Percentiles rank a stretch among this genome's conserved stretches.
These are phyloP conservation scores for Biscutella laevigata DNA, from an alignment of 441 rosid species.

Conservation along the genomic window DNA sequence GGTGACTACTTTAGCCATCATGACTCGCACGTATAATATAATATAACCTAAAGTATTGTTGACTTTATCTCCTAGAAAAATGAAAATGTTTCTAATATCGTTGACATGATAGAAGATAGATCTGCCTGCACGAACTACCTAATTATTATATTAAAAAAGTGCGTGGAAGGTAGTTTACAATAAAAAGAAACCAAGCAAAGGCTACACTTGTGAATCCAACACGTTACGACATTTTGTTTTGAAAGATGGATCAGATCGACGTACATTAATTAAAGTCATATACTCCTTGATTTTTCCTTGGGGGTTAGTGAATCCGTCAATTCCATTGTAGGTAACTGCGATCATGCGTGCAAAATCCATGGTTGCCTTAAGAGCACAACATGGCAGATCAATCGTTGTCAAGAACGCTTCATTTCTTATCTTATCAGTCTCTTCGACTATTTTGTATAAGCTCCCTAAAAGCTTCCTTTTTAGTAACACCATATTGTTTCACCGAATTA, in stretches of 20 bases:
- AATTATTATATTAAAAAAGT: too few species aligned
- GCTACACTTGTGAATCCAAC: too few species aligned
- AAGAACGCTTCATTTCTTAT: background rate
- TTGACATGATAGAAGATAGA: too few species aligned
- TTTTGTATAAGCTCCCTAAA: background rate
- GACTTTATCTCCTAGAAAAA: too few species aligned
- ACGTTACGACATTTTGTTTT: background rate
- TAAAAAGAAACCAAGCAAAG: too few species aligned
- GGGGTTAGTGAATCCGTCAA: slow-evolving; percentile 8
- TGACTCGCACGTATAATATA: too few species aligned
- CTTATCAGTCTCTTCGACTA: background rate
- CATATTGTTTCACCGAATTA: background rate
- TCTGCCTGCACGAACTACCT: too few species aligned
- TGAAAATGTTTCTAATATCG: too few species aligned
- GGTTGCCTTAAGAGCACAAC: background rate
- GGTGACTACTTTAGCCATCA: too few species aligned
- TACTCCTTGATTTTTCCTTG: background rate
- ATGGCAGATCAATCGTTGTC: background rate
- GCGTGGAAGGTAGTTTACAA: too few species aligned
- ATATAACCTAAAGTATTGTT: too few species aligned
- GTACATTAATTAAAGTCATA: background rate
- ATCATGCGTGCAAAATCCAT: background rate
- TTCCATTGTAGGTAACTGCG: background rate
- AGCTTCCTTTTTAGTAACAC: slow-evolving; percentile 2
- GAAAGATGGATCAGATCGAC: background rate